Evolutionary conservation across 371 early-diverging fungal genomes (phyloP), one percentile per base, ranked within the genome.

Genomic region (Rhizopus sp.): DNA sequence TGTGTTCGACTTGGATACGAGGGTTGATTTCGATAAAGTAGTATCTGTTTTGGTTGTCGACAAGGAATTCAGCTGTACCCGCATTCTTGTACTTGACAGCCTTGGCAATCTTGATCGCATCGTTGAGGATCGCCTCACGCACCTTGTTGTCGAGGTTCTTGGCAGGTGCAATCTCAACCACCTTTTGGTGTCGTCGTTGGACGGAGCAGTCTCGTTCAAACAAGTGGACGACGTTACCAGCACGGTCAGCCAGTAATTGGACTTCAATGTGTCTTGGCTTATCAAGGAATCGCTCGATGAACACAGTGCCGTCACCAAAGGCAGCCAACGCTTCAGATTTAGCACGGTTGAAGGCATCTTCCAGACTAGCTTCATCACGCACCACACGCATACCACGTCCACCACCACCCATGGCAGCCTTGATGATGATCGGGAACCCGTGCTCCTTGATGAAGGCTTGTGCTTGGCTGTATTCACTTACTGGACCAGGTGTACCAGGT

Each of bases 11-110:
- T 73, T 94, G 94, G 54, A 94, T 88, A 75, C 94, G 88, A 44
- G 97, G 94, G 75, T 97, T 96, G 72, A 96, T 93, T 79, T 97
- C 98, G 60, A 97, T 94, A 63, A 97, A 97, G 82, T 96, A 97
- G 70, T 94, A 88, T 38, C 87, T 83, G 66, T 89, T 88, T 66
- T 93, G 83, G 53, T 73, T 63, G 69, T 95, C 96, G 7, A 93
- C 94, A 63, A 99, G 82, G 81, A 98, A 99, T 71, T 99, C 99
- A 40, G 95, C 98, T 0, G 99, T 96, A 59, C 98, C 98, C 13
- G 97, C 96, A 69, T 94, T 95, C 66, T 88, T 82, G 83, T 99
- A 99, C 60, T 89, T 86, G 57, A 93, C 93, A 49, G 78, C 72
- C 62, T 89, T 87, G 54, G 98, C 94, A 58, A 97, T 81, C 80